Percentiles rank a stretch among this genome's conserved stretches.
phyloP scores from a whole-genome alignment of 192 early-diverging fungal species.

The Coemansia sp. region DNA sequence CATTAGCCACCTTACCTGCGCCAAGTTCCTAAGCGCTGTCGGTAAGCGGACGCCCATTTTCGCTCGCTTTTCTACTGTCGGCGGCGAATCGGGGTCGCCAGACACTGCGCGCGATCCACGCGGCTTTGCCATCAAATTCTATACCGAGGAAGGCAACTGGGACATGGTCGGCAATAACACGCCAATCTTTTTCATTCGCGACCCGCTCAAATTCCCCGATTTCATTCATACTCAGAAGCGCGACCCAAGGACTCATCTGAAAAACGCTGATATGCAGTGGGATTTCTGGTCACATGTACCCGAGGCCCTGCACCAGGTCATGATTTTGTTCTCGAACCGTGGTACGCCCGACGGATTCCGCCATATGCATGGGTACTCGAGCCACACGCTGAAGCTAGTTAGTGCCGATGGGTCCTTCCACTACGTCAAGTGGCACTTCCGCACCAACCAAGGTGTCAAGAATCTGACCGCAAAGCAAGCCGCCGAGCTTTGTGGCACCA shows the following conservation, averaged over 20 bases:
- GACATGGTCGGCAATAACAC: conserved; percentile 87
- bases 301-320: conserved; percentile 78
- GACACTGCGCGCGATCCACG: conserved; percentile 80
- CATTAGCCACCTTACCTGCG: conserved; percentile 65
- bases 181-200: conserved; percentile 80
- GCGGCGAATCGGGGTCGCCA: conserved; percentile 69
- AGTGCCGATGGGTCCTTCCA: conserved; percentile 59
- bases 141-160: conserved; percentile 85
- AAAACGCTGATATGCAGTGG: conserved; percentile 70
- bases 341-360: conserved; percentile 77
- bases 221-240: conserved; percentile 85
- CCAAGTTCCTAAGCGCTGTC: conserved; percentile 66
- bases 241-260: conserved; percentile 73
- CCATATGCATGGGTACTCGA: conserved; percentile 80
- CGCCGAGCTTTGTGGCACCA: conserved; percentile 45
- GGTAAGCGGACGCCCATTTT: conserved; percentile 84
- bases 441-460: conserved; percentile 65
- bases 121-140: conserved; percentile 82
- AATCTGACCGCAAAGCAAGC: conserved; percentile 58
- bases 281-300: conserved; percentile 76
- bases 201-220: conserved; percentile 78
- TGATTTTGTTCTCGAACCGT: conserved; percentile 80
- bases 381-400: conserved; percentile 72
- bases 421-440: conserved; percentile 84
- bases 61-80: conserved; percentile 77